phyloP scores from a whole-genome alignment of 139 green algal genomes.

The Coelastrella sp. region DNA sequence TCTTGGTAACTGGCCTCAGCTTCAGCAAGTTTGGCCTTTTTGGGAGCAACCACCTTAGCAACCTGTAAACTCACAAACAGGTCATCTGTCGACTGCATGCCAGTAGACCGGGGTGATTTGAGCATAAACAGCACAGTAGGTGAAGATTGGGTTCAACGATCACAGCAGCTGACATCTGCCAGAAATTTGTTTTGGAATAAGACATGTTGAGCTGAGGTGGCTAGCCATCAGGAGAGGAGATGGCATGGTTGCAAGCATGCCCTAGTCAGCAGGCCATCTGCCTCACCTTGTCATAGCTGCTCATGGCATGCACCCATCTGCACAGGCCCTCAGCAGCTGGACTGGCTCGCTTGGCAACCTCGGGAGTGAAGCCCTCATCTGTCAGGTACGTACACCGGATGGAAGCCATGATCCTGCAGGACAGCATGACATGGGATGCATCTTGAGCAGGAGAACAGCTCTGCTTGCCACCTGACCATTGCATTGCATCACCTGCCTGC shows the following conservation, averaged over 20 bases:
- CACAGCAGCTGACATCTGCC: not conserved
- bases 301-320: slow-evolving; percentile 87
- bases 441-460: not conserved
- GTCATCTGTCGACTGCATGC: not conserved
- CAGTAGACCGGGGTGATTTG: not conserved
- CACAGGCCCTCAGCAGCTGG: slow-evolving; percentile 80
- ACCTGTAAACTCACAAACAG: slow-evolving; percentile 40
- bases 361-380: slow-evolving; percentile 81
- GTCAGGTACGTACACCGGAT: slow-evolving; percentile 73
- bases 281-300: slow-evolving; percentile 76
- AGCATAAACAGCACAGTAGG: not conserved
- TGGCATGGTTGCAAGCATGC: not conserved
- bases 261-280: not conserved
- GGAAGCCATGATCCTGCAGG: slow-evolving; percentile 67
- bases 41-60: slow-evolving; percentile 82
- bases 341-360: slow-evolving; percentile 73
- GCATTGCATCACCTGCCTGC: no score
- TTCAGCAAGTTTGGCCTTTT: slow-evolving; percentile 78
- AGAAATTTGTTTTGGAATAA: not conserved
- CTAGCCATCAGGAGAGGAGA: not conserved
- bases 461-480: not conserved
- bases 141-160: not conserved
- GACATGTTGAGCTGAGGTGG: not conserved
- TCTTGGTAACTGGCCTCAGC: slow-evolving; percentile 75
- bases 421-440: not conserved